Conservation (phyloP, 2,329 filamentous ascomycete genomes). For the Colletotrichum lindemuthianum region DNA sequence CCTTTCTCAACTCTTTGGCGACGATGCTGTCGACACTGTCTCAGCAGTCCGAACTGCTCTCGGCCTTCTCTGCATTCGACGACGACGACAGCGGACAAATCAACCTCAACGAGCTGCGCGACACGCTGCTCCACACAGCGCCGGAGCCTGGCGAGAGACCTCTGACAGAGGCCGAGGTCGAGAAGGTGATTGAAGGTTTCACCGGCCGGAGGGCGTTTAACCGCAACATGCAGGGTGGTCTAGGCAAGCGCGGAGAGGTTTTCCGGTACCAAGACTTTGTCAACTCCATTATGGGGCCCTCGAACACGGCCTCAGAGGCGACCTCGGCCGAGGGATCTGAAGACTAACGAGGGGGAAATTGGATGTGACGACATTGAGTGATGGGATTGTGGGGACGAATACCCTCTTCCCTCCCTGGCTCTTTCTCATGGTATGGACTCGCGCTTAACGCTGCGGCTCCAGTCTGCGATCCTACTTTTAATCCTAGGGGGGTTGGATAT, state of each 20-base stretch:
- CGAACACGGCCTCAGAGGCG: constrained; percentile 52
- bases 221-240: constrained; percentile 63
- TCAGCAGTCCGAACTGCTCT: constrained; percentile 80
- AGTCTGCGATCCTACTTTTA: neutral
- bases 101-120: constrained; percentile 82
- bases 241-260: constrained; percentile 81
- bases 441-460: too few relatives aligned
- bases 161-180: constrained; percentile 79
- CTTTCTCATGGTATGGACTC: too few relatives aligned
- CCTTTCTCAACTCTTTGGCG: constrained; percentile 86
- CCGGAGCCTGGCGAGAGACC: constrained; percentile 76
- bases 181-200: constrained; percentile 88
- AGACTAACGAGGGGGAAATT: constrained; percentile 20
- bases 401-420: neutral
- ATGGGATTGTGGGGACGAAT: constrained; percentile 23
- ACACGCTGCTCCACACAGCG: constrained; percentile 83
- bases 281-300: constrained; percentile 67
- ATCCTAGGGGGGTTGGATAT: neutral
- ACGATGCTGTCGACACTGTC: constrained; percentile 79
- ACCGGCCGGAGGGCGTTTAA: constrained; percentile 85
- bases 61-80: constrained; percentile 94
- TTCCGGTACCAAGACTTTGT: constrained; percentile 97
- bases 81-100: constrained; percentile 95
- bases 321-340: constrained; percentile 41
- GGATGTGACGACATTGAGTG: constrained; percentile 24